These are phyloP conservation scores for Rhypophila decipiens DNA, from an alignment of 495 filamentous ascomycete genomes.

Conservation along the genomic window DNA sequence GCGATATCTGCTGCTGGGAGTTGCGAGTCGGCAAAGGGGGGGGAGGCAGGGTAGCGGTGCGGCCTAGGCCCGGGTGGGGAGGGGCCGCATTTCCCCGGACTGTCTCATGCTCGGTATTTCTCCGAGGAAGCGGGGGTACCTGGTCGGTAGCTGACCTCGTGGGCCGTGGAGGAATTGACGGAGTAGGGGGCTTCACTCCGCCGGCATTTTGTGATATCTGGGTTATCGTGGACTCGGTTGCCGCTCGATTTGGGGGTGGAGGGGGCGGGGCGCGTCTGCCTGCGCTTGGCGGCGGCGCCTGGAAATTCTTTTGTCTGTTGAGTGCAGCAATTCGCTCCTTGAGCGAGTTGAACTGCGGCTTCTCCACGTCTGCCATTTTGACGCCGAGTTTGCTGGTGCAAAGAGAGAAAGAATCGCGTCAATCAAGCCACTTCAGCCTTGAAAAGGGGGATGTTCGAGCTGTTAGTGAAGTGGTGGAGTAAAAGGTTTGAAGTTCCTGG, in stretches of 20 bases:
- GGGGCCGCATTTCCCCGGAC: slow-evolving; percentile 2
- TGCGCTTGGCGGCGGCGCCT: slow-evolving; percentile 24
- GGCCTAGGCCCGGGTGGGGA: slow-evolving; percentile 4
- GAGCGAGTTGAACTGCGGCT: slow-evolving; percentile 49
- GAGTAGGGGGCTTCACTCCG: slow-evolving; percentile 17
- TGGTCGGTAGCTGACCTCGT: slow-evolving; percentile 17
- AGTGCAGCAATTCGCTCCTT: slow-evolving; percentile 50
- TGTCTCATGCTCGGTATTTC: slow-evolving; percentile 18
- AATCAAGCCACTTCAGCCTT: too few species aligned
- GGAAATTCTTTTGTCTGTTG: slow-evolving; percentile 46
- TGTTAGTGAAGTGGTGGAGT: too few species aligned
- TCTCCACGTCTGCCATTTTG: slow-evolving; percentile 48
- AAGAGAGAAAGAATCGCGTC: too few species aligned
- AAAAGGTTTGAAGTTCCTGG: too few species aligned
- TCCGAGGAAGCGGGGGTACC: slow-evolving; percentile 32
- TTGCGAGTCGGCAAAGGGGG: slow-evolving; percentile 36
- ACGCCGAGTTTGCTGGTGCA: too few species aligned
- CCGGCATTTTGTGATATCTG: background rate
- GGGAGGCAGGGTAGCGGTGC: slow-evolving; percentile 16
- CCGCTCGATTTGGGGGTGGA: slow-evolving; percentile 32
- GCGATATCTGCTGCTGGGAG: slow-evolving; percentile 25
- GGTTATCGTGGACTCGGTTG: slow-evolving; percentile 9
- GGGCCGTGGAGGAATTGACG: slow-evolving; percentile 32
- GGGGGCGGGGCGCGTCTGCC: slow-evolving; percentile 39
- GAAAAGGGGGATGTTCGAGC: too few species aligned